phyloP scores from a whole-genome alignment of 2,329 filamentous ascomycete genomes.

The Pyrenophora teres region DNA sequence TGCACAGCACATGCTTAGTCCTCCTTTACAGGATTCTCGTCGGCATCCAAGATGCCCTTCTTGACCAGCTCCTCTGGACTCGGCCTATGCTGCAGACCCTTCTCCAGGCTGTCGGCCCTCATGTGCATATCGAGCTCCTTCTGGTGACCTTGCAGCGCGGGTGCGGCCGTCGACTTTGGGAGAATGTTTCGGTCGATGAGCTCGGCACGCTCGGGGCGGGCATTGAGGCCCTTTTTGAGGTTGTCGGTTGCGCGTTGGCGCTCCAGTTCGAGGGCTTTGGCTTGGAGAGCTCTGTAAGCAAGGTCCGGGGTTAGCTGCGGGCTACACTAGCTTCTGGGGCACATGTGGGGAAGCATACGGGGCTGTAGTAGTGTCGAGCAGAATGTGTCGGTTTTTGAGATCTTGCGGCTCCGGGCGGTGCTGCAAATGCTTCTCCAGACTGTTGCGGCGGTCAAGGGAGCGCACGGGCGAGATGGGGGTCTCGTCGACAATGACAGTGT shows the following conservation, averaged over 20 bases:
- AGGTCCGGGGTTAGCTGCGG: conserved; percentile 2
- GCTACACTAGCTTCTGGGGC: not conserved
- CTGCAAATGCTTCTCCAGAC: conserved; percentile 55
- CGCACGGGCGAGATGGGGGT: conserved; percentile 50
- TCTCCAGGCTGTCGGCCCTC: conserved; percentile 83
- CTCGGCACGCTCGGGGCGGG: conserved; percentile 70
- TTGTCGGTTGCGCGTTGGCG: conserved; percentile 66
- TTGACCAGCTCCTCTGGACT: conserved; percentile 75
- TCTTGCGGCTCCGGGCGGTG: conserved; percentile 60
- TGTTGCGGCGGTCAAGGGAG: conserved; percentile 65
- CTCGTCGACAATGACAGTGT: conserved; percentile 39
- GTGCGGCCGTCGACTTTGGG: conserved; percentile 75
- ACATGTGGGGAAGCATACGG: conserved; percentile 55
- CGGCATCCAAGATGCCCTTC: conserved; percentile 72
- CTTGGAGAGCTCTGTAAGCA: conserved; percentile 62
- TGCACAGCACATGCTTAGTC: conserved; percentile 8
- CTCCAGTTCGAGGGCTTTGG: conserved; percentile 65
- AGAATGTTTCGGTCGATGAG: conserved; percentile 89
- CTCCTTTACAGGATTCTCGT: conserved; percentile 43
- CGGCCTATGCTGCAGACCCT: conserved; percentile 80
- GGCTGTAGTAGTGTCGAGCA: conserved; percentile 69
- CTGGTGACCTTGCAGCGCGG: conserved; percentile 78
- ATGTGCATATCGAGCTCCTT: conserved; percentile 86
- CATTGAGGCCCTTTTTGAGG: conserved; percentile 67
- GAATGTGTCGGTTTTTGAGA: conserved; percentile 69